Evolutionary conservation across 1,139 yeast species (phyloP), one percentile per base, ranked within the genome.

Genomic region (Lodderomyces pseudojiufengensis): DNA sequence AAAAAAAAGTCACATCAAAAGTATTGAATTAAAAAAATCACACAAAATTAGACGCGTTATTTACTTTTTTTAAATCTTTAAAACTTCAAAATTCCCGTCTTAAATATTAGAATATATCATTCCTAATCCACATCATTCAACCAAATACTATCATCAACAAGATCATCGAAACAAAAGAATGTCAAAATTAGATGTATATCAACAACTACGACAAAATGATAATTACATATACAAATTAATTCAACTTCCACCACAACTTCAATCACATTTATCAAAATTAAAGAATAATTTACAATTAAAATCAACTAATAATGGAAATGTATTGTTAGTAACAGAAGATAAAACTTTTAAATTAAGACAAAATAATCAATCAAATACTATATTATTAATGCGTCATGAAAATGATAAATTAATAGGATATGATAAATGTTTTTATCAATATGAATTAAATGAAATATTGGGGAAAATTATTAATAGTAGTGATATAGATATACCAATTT

Each of bases 321-420:
- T 84, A 16, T 84, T 80, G 20, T 55, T 85, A n/a, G 81, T 90
- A 42, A 75, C 94, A 1, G 50, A 60, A 7, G 47, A 61, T 27
- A 57, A 66, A 37, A 83, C 95, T 0, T 87, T 78, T 74, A 67
- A 67, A 37, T 52, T 88, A 14, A 70, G 90, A 32, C 90, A 84
- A 49, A 81, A 85, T 68, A 85, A 86, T 54, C 97, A 90, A 56
- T 84, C 96, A 8, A 88, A 90, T 55, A 75, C 94, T 1, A 80
- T 84, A 9, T 56, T 87, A 47, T 48, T 88, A 24, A 58, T 78
- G 55, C 61, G 66, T 49, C 24, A 55, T 8, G 27, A 14, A 22
- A 14, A 11, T 10, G 22, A 24, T n/a, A 28, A 32, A 20, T 50
- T 67, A 10, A 49, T 70, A 24, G 79, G 77, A 2, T 66, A 62